Evolutionary conservation across 352 stramenopile species (phyloP).

Genomic region (Phytophthora pini): DNA sequence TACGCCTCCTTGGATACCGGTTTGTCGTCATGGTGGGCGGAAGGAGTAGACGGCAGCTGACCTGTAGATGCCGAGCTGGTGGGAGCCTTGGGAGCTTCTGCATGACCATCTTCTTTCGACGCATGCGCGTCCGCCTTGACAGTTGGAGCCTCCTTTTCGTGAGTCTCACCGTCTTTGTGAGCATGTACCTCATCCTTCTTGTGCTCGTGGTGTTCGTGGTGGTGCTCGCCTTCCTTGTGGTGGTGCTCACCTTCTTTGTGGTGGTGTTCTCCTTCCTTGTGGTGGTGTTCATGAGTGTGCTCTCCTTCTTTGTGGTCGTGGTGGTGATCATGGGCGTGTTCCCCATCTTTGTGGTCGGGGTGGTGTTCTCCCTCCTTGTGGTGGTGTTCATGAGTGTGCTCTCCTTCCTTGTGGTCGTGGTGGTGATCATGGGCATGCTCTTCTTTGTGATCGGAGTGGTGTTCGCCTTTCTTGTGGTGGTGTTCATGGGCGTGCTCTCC

Average conservation of each 20-base stretch:
- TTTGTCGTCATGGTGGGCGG: conserved; percentile 23
- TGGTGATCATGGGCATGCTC: conserved; percentile 1
- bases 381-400: conserved; percentile 11
- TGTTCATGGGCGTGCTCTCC: not conserved
- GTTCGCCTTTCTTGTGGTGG: conserved; percentile 1
- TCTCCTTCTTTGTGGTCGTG: conserved; percentile 11
- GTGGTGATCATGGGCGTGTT: not conserved
- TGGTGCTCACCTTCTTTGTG: conserved; percentile 11
- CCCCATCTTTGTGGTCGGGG: not conserved
- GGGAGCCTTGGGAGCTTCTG: conserved; percentile 23
- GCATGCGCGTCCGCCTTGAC: conserved; percentile 17
- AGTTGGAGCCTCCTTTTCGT: conserved; percentile 13
- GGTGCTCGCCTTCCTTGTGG: conserved; percentile 9
- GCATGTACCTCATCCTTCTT: conserved; percentile 10
- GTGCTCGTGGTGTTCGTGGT: conserved; percentile 17
- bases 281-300: conserved; percentile 6
- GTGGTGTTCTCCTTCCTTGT: conserved; percentile 11
- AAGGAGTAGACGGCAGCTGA: conserved; percentile 14
- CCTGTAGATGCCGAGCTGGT: conserved; percentile 23
- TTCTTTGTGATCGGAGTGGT: not conserved
- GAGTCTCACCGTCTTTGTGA: conserved; percentile 10
- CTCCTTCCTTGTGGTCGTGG: conserved; percentile 9
- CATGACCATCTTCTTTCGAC: conserved; percentile 20
- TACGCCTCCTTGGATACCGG: conserved; percentile 26
- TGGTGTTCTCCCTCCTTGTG: conserved; percentile 9